phyloP scores from a whole-genome alignment of 257 asterid species.

The Hygrophila difformis region DNA sequence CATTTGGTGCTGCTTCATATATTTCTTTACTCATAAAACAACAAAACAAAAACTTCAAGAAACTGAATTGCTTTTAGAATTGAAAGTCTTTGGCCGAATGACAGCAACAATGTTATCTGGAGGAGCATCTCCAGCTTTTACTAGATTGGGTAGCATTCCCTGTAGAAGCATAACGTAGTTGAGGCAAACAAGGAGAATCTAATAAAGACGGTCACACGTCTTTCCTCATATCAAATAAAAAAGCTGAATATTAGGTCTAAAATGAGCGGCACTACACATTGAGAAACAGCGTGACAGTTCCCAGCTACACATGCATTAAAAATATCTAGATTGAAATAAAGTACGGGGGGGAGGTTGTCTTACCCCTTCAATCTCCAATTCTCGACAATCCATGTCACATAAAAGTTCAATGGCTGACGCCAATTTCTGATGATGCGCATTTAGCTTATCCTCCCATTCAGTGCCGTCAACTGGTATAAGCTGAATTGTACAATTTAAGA shows the following conservation, averaged over 20 bases:
- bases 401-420: slow-evolving; percentile 47
- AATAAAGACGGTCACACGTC: slow-evolving; percentile 1
- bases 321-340: no score
- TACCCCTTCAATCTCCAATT: slow-evolving; percentile 58
- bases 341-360: slow-evolving; percentile 12
- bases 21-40: no score
- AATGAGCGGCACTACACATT: neutral
- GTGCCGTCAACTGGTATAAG: slow-evolving; percentile 26
- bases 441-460: slow-evolving; percentile 42
- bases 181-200: neutral
- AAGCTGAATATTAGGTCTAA: neutral
- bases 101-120: slow-evolving; percentile 45
- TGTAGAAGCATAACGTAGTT: slow-evolving; percentile 13
- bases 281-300: no score
- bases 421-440: slow-evolving; percentile 22
- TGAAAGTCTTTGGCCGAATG: slow-evolving; percentile 45
- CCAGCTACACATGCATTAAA: no score
- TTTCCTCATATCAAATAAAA: no score
- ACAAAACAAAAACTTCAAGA: no score
- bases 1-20: no score
- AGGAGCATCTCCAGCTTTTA: slow-evolving; percentile 45
- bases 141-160: slow-evolving; percentile 33
- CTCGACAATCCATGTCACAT: slow-evolving; percentile 18
- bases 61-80: slow-evolving; percentile 8
- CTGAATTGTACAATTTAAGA: slow-evolving; percentile 32